These are phyloP conservation scores for Acanthamoeba comandoni DNA, from an alignment of 208 protist genomes.

Conservation along the genomic window DNA sequence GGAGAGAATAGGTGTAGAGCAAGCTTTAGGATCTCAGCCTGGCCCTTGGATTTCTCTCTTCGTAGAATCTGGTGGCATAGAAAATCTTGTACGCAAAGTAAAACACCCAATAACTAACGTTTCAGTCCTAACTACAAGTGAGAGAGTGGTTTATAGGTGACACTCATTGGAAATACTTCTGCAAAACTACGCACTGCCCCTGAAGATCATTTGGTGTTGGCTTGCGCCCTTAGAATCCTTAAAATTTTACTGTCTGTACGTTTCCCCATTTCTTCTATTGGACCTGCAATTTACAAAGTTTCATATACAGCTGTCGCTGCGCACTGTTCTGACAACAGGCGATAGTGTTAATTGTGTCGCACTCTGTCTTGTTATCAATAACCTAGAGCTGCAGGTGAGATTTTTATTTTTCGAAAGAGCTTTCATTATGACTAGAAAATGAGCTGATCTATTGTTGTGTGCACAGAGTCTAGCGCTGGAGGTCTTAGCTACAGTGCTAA, in stretches of 20 bases:
- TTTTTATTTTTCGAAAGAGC: too few species aligned
- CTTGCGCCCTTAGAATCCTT: slow-evolving; percentile 8
- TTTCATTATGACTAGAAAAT: too few species aligned
- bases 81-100: not conserved
- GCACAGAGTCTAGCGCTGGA: slow-evolving; percentile 9
- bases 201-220: not conserved
- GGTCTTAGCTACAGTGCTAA: slow-evolving; percentile 29
- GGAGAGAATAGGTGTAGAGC: not conserved
- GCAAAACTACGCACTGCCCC: slow-evolving; percentile 6
- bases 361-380: slow-evolving; percentile 14
- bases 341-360: slow-evolving; percentile 31
- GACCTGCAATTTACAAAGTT: not conserved
- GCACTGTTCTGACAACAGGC: slow-evolving; percentile 37
- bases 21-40: slow-evolving; percentile 15
- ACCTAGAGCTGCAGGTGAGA: not conserved
- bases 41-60: slow-evolving; percentile 36
- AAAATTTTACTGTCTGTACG: slow-evolving; percentile 34
- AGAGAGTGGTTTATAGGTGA: not conserved
- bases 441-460: too few species aligned
- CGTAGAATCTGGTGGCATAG: slow-evolving; percentile 49
- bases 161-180: not conserved
- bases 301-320: slow-evolving; percentile 38
- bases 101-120: not conserved
- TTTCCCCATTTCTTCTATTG: not conserved
- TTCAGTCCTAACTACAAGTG: slow-evolving; percentile 13